These are phyloP conservation scores for Amanita polypyramis DNA, from an alignment of 768 basidiomycete genomes.

Conservation along the genomic window DNA sequence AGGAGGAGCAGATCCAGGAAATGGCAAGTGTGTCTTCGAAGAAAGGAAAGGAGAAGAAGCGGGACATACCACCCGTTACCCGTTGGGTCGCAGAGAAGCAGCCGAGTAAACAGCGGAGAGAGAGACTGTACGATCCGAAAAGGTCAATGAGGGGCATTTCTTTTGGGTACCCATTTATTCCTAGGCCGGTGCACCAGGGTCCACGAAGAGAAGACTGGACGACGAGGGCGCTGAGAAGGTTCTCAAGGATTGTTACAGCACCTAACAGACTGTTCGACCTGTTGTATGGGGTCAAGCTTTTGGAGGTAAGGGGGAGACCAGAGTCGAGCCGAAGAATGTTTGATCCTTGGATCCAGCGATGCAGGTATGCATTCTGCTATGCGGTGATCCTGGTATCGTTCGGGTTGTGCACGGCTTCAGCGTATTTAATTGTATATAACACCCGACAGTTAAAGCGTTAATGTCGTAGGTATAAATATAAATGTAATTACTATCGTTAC, in stretches of 20 bases:
- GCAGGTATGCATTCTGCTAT: constrained; percentile 46
- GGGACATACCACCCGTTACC: constrained; percentile 25
- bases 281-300: constrained; percentile 32
- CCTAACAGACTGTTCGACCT: constrained; percentile 35
- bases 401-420: constrained; percentile 27
- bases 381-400: constrained; percentile 32
- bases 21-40: constrained; percentile 11
- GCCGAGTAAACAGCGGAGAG: constrained; percentile 29
- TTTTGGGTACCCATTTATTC: constrained; percentile 52
- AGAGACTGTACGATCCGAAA: constrained; percentile 34
- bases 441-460: constrained; percentile 26
- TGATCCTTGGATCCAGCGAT: constrained; percentile 51
- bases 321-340: constrained; percentile 38
- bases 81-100: constrained; percentile 35
- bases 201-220: constrained; percentile 18
- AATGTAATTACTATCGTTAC: too few species aligned
- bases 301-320: constrained; percentile 31
- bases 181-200: constrained; percentile 24
- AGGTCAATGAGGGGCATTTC: constrained; percentile 34
- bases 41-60: constrained; percentile 15
- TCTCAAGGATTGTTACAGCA: constrained; percentile 26
- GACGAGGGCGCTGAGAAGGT: constrained; percentile 10
- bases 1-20: constrained; percentile 10
- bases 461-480: too few species aligned
- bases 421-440: constrained; percentile 33